Conservation (phyloP, 306 rosid genomes). For the Prunus armeniaca region DNA sequence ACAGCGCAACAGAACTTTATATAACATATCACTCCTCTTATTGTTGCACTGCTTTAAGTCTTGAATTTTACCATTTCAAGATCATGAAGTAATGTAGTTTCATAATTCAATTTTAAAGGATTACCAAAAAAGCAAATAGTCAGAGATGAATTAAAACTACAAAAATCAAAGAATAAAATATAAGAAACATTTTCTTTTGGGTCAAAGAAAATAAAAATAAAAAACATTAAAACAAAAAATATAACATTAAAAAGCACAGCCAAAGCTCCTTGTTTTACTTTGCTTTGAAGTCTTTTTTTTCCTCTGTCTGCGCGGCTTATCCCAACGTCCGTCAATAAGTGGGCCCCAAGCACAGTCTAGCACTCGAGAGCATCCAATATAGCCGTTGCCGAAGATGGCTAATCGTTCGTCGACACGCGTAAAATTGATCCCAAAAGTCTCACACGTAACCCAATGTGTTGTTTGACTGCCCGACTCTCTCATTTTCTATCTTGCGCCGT, state of each 20-base stretch:
- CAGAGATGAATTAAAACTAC: too few relatives aligned
- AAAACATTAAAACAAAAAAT: too few relatives aligned
- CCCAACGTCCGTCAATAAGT: conserved; percentile 25
- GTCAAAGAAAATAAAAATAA: too few relatives aligned
- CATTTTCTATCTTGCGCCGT: conserved; percentile 35
- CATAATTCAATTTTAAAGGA: background rate
- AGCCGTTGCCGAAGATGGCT: conserved; percentile 28
- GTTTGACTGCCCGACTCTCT: conserved; percentile 38
- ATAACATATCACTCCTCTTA: too few relatives aligned
- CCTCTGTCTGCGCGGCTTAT: conserved; percentile 3
- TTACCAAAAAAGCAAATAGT: background rate
- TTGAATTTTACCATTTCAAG: background rate
- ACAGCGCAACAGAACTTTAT: too few relatives aligned
- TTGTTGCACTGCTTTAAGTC: background rate
- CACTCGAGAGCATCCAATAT: conserved; percentile 14
- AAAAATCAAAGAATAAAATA: too few relatives aligned
- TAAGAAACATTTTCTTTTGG: too few relatives aligned
- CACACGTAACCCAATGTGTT: conserved; percentile 42
- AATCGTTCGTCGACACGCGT: conserved; percentile 18
- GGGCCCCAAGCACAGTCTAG: conserved; percentile 24
- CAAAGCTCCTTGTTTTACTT: background rate
- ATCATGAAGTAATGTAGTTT: background rate
- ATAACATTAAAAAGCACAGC: too few relatives aligned
- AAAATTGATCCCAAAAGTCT: background rate
- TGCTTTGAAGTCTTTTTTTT: conserved; percentile 13